phyloP scores from a whole-genome alignment of 2,329 filamentous ascomycete species.

The Didymellaceae sp. region DNA sequence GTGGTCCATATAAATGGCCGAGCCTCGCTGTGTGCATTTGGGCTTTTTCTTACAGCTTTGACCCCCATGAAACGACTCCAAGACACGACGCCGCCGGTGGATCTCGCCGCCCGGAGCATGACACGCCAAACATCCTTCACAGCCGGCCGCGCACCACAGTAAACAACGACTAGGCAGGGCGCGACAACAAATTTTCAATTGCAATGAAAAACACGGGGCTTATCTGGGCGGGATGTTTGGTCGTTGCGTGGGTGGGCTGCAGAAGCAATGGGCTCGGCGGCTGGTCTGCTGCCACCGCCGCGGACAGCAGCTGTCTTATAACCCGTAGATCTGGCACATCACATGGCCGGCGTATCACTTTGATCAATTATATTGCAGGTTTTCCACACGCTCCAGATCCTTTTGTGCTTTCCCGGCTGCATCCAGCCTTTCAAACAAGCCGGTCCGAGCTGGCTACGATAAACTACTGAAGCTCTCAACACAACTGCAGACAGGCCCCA shows the following conservation, averaged over 20 bases:
- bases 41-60: conserved; percentile 26
- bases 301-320: conserved; percentile 11
- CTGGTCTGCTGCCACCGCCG: conserved; percentile 12
- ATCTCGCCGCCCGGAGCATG: conserved; percentile 23
- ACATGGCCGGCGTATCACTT: conserved; percentile 2
- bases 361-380: conserved; percentile 12
- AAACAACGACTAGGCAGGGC: conserved; percentile 24
- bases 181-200: conserved; percentile 35
- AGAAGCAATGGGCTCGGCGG: conserved; percentile 25
- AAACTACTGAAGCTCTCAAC: conserved; percentile 18
- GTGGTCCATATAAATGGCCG: conserved; percentile 34
- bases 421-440: background rate
- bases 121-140: conserved; percentile 19
- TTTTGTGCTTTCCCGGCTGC: background rate
- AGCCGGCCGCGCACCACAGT: conserved; percentile 35
- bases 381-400: conserved; percentile 1
- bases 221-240: conserved; percentile 36
- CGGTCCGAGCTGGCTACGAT: background rate
- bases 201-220: conserved; percentile 32
- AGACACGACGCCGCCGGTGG: conserved; percentile 24
- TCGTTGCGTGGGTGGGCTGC: conserved; percentile 23
- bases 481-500: conserved; percentile 25
- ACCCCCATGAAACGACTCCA: conserved; percentile 26
- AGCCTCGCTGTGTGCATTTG: conserved; percentile 21
- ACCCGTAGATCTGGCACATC: conserved; percentile 4